These are phyloP conservation scores for Rhinocladiella similis DNA, from an alignment of 2,329 filamentous ascomycete genomes.

Conservation along the genomic window DNA sequence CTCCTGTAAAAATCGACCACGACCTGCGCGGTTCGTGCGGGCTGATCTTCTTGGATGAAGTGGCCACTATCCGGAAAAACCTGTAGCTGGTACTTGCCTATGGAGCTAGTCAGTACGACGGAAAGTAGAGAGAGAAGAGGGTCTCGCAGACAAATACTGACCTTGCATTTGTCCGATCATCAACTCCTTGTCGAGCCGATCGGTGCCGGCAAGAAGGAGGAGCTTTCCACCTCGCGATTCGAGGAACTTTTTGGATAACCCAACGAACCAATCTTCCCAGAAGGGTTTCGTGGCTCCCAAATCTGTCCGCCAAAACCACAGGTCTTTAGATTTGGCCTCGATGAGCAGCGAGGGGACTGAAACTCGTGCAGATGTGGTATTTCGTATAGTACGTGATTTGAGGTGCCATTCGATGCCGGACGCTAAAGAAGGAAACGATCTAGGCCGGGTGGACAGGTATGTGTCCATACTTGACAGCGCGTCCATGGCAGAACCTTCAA, in stretches of 20 bases:
- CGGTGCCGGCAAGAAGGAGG: constrained; percentile 82
- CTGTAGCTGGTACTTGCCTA: constrained; percentile 85
- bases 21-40: constrained; percentile 81
- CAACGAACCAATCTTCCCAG: constrained; percentile 92
- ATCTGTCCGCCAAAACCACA: constrained; percentile 72
- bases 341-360: constrained; percentile 79
- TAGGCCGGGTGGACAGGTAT: constrained; percentile 80
- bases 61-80: constrained; percentile 95
- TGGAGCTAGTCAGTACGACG: background rate
- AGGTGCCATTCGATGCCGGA: constrained; percentile 93
- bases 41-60: constrained; percentile 94
- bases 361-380: constrained; percentile 76
- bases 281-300: constrained; percentile 80
- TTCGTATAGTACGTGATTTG: constrained; percentile 81
- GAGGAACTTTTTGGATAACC: constrained; percentile 85
- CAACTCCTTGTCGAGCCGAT: constrained; percentile 84
- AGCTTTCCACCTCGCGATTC: constrained; percentile 71
- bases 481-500: constrained; percentile 94
- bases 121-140: too few relatives aligned
- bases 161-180: constrained; percentile 98
- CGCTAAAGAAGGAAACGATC: constrained; percentile 72
- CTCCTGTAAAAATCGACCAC: constrained; percentile 88
- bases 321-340: constrained; percentile 32
- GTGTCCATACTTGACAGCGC: constrained; percentile 91
- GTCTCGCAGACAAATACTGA: constrained; percentile 32